phyloP scores from a whole-genome alignment of 1,284 basidiomycete genomes.

The Melampsora abietis-canadensis region DNA sequence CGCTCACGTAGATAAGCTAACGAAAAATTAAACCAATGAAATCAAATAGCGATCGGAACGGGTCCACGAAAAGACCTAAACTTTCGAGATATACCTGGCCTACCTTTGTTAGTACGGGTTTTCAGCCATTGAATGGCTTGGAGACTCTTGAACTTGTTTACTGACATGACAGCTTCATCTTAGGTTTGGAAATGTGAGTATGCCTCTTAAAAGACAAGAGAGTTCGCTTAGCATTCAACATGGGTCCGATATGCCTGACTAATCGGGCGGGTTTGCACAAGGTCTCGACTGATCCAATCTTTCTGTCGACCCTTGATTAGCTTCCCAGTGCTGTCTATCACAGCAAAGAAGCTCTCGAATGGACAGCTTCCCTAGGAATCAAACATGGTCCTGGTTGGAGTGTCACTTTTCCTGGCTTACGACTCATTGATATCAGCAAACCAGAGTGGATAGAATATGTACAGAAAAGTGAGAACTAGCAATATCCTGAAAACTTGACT shows the following conservation, averaged over 20 bases:
- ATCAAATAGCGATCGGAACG: constrained; percentile 22
- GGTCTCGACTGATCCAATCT: background rate
- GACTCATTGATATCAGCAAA: constrained; percentile 43
- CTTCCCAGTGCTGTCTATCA: background rate
- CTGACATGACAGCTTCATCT: background rate
- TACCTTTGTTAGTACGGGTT: constrained; percentile 11
- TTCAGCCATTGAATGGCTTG: background rate
- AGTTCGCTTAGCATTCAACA: background rate
- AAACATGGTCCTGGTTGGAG: constrained; percentile 22
- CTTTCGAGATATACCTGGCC: constrained; percentile 9
- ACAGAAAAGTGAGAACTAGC: constrained; percentile 22
- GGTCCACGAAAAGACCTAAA: background rate
- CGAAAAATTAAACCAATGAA: background rate
- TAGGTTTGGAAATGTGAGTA: background rate
- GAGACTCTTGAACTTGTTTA: background rate
- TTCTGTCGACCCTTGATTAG: background rate
- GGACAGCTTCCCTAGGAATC: background rate
- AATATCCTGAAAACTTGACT: background rate
- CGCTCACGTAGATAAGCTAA: background rate
- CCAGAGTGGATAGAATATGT: constrained; percentile 42
- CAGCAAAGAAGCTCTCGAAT: background rate
- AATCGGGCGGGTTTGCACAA: background rate
- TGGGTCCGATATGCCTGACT: background rate
- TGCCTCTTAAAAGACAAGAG: background rate
- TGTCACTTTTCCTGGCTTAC: constrained; percentile 20